Base-by-base conservation (phyloP, 371 early-diverging fungal genomes). In the Mucor velutinosus region DNA sequence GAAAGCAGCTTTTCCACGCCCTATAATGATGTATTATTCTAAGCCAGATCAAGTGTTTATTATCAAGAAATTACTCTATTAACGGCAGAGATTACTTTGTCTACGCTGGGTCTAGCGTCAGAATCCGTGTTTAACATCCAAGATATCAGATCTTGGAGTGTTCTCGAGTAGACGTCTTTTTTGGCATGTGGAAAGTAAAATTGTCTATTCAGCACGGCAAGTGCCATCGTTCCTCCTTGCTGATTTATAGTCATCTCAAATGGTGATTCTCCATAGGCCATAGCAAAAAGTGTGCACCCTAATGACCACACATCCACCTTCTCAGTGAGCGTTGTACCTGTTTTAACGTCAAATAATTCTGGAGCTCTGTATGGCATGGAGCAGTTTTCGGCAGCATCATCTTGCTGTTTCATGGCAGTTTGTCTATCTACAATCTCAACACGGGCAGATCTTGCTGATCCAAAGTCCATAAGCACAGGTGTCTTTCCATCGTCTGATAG, bases 301-400 rank as follows among this genome's bases (percentile, higher is more conserved):
- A 93, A 75, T 6, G 94, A 89, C 94, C 94, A 93, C 6, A 93
- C 83, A 75, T 93, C 94, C 5, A 91, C 90, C 43, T 89, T 88
- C 69, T 91, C 90, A 65, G 88, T 87, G 27, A 93, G 62, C 7
- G 66, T 73, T 0, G 83, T 73, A 2, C 79, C 90, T 0, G 85
- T 79, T 68, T 90, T 89, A 35, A 92, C 93, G 72, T 93, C 93
- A 79, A 93, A 93, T 32, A 93, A 76, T 71, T 93, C 94, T 0
- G 94, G 94, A 4, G 94, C 93, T 25, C 94, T 79, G 57, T 90
- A 93, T 17, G 92, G 86, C 92, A 92, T 89, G 0, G 92, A 85
- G 62, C 90, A 90, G 60, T 87, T 79, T 51, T 91, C 88, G 0
- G 91, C 92, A 11, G 94, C 94, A 25, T 87, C 71, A 59, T 93